Evolutionary conservation across 2,329 filamentous ascomycete species (phyloP), one percentile per base, ranked within the genome.

Genomic region (Leptographium wingfieldii): DNA sequence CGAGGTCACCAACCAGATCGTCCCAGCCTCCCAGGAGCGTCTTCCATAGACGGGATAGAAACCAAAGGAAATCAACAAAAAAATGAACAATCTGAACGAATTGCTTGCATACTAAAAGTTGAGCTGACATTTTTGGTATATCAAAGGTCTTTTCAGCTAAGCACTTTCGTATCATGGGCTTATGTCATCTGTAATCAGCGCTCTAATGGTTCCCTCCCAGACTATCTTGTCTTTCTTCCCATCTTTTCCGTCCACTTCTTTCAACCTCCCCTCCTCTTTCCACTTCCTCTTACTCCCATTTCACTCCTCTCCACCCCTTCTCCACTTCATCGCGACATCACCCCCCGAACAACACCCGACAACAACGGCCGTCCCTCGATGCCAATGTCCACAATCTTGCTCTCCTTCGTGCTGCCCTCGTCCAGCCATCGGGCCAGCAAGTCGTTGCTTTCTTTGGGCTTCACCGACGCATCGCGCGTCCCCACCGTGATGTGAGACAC

Each of bases 371-470:
- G 77, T 3, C 75, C 75, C 56, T 78, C 75, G 52, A 84, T 74
- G 11, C 77, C 69, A 22, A 81, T 64, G 60, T 83, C 80, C 5
- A 68, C 64, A 35, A 83, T 78, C 14, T 70, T 69, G 46, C 73
- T 76, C n/a, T 71, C 71, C 1, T 66, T 72, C 2, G 74, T 73
- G 29, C 72, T 70, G 0, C 80, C 81, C 35, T 72, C 65, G 63
- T 86, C 78, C 63, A 94, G 69, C 92, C 92, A 97, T 62, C 77
- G 77, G 64, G 78, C 78, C 61, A 99, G 72, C 68, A 99, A 67
- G 61, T 90, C 85, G 69, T 99, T 99, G 74, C 92, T 95, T 76
- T 99, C 92, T 73, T 88, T 92, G 0, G 94, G 92, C 75, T 96
- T 97, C 67, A 97, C 83, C 9, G 77, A 72, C 55, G 78, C 73